Percentiles rank a stretch among this genome's conserved stretches.
Evolutionary conservation across 2,329 filamentous ascomycete genomes (phyloP).

Genomic region (Talaromyces marneffei): DNA sequence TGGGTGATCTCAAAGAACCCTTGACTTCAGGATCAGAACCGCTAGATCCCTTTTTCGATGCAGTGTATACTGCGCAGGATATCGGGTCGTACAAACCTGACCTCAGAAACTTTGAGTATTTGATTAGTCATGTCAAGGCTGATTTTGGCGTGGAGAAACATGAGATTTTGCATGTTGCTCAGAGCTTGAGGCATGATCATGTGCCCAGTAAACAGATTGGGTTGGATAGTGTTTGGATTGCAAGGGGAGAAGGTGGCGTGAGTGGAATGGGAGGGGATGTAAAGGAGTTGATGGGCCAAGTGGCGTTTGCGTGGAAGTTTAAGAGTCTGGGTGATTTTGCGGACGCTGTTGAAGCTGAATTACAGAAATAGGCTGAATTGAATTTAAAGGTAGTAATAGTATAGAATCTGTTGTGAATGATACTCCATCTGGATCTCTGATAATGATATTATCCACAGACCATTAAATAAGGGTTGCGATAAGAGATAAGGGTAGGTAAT

Average conservation of each 20-base stretch:
- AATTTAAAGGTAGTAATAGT: background rate
- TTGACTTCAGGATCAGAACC: background rate
- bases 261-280: slow-evolving; percentile 40
- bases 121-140: slow-evolving; percentile 50
- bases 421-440: background rate
- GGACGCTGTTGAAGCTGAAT: slow-evolving; percentile 33
- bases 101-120: slow-evolving; percentile 57
- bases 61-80: slow-evolving; percentile 63
- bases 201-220: slow-evolving; percentile 57
- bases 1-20: slow-evolving; percentile 42
- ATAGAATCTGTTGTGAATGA: background rate
- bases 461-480: background rate
- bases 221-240: slow-evolving; percentile 61
- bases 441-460: background rate
- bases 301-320: slow-evolving; percentile 52
- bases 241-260: slow-evolving; percentile 38
- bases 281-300: slow-evolving; percentile 38
- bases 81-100: slow-evolving; percentile 68
- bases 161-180: slow-evolving; percentile 61
- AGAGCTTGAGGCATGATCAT: slow-evolving; percentile 63
- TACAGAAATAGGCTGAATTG: background rate
- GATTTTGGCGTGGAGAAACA: slow-evolving; percentile 54
- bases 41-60: slow-evolving; percentile 48
- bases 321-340: slow-evolving; percentile 57
- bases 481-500: background rate